phyloP scores from a whole-genome alignment of 1,284 basidiomycete genomes.

The Neonothopanus nambi region DNA sequence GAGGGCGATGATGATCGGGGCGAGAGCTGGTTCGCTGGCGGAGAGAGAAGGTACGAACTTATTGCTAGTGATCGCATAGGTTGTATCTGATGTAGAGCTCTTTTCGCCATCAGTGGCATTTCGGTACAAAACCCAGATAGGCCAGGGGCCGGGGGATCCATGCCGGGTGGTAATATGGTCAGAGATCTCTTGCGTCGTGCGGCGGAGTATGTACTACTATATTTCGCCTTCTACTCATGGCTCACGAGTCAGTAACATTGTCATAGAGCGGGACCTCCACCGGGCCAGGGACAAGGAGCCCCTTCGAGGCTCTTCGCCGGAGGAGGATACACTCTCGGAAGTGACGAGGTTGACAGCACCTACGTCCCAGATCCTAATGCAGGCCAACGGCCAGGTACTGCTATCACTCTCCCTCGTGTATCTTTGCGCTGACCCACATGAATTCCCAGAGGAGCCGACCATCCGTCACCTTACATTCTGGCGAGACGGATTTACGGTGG shows the following conservation, averaged over 20 bases:
- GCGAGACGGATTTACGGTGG: slow-evolving; percentile 92
- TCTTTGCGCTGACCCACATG: slow-evolving; percentile 2
- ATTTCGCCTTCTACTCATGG: slow-evolving; percentile 1
- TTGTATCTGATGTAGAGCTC: neutral
- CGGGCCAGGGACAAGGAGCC: slow-evolving; percentile 26
- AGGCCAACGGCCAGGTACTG: slow-evolving; percentile 23
- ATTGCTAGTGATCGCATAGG: neutral
- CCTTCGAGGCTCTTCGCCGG: slow-evolving; percentile 55
- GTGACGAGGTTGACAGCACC: slow-evolving; percentile 76
- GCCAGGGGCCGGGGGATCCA: slow-evolving; percentile 29
- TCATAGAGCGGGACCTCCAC: slow-evolving; percentile 45
- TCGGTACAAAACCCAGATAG: slow-evolving; percentile 85
- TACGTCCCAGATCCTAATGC: slow-evolving; percentile 72
- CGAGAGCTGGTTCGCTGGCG: slow-evolving; percentile 82
- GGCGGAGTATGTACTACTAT: slow-evolving; percentile 58
- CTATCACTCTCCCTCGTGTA: slow-evolving; percentile 16
- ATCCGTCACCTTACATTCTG: slow-evolving; percentile 89
- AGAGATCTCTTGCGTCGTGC: slow-evolving; percentile 83
- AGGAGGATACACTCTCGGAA: slow-evolving; percentile 83
- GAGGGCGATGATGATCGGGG: slow-evolving; percentile 42
- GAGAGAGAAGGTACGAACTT: slow-evolving; percentile 72
- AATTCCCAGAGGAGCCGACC: slow-evolving; percentile 53
- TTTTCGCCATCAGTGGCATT: slow-evolving; percentile 65
- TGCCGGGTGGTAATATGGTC: slow-evolving; percentile 71
- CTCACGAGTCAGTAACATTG: too few species aligned